Conservation (phyloP, 805 yeast genomes). For the Ogataea nakhonphanomensis region DNA sequence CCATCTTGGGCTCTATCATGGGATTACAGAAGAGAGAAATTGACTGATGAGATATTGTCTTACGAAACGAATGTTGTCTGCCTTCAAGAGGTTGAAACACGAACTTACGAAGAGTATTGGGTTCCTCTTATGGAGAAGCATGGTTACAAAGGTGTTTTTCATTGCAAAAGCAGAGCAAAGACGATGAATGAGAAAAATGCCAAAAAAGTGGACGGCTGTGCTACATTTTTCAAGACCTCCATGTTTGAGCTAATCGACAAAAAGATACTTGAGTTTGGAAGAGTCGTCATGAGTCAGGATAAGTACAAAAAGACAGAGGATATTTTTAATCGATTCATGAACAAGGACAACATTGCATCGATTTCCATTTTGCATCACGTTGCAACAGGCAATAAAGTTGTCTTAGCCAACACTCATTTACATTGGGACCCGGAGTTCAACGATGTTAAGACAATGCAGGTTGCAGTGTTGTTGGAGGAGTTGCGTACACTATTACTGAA, state of each 20-base stretch:
- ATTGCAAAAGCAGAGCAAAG: conserved; percentile 86
- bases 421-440: conserved; percentile 98
- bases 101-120: conserved; percentile 85
- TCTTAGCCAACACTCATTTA: conserved; percentile 87
- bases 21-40: conserved; percentile 79
- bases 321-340: conserved; percentile 92
- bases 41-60: conserved; percentile 67
- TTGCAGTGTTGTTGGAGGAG: conserved; percentile 87
- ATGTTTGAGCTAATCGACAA: conserved; percentile 71
- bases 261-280: conserved; percentile 76
- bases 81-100: conserved; percentile 92
- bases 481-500: conserved; percentile 60
- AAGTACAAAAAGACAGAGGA: conserved; percentile 92
- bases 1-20: conserved; percentile 97
- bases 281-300: conserved; percentile 74
- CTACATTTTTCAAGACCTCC: conserved; percentile 73
- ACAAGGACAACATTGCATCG: conserved; percentile 89
- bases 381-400: conserved; percentile 65
- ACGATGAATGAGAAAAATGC: conserved; percentile 81
- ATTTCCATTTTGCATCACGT: conserved; percentile 70
- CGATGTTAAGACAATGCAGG: conserved; percentile 95
- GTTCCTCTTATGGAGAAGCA: conserved; percentile 62
- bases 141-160: conserved; percentile 81
- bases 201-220: conserved; percentile 96
- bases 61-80: conserved; percentile 76